Conservation (phyloP, 2,329 filamentous ascomycete species). For the Didymella pinodella region DNA sequence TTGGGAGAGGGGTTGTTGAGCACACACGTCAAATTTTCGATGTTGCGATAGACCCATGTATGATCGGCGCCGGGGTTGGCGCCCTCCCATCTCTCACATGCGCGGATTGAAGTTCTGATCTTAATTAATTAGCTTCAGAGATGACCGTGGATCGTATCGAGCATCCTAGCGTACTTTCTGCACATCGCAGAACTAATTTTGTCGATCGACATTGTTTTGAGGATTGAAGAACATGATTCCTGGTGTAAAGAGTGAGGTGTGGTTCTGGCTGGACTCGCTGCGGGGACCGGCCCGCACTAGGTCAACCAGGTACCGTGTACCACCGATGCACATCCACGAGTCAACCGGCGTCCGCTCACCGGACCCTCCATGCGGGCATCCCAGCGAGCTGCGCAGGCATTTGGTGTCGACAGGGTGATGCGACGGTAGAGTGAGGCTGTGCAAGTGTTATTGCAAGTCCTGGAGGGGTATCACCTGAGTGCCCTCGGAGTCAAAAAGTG, state of each 20-base stretch:
- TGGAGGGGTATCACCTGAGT: not conserved
- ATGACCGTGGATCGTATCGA: not conserved
- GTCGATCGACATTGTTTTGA: not conserved
- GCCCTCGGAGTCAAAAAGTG: not conserved
- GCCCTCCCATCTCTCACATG: slow-evolving; percentile 14
- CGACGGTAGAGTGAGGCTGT: slow-evolving; percentile 11
- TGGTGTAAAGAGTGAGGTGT: not conserved
- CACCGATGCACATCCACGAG: slow-evolving; percentile 9
- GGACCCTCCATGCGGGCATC: not conserved
- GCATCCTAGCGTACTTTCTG: not conserved
- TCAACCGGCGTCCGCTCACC: slow-evolving; percentile 10
- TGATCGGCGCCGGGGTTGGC: slow-evolving; percentile 16
- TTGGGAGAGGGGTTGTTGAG: not conserved
- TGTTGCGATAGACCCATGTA: slow-evolving; percentile 21
- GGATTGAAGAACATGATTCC: not conserved
- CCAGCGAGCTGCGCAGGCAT: not conserved
- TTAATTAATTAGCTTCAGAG: not conserved
- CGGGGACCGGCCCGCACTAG: slow-evolving; percentile 21
- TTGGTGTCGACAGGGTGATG: not conserved
- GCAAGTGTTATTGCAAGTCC: slow-evolving; percentile 3
- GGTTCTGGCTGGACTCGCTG: slow-evolving; percentile 3
- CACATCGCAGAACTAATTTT: not conserved
- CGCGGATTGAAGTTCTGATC: not conserved
- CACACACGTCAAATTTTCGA: slow-evolving; percentile 11
- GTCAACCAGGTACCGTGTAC: slow-evolving; percentile 5